Evolutionary conservation across 2,329 filamentous ascomycete species (phyloP), one percentile per base, ranked within the genome.

Genomic region (Venturia nashicola): DNA sequence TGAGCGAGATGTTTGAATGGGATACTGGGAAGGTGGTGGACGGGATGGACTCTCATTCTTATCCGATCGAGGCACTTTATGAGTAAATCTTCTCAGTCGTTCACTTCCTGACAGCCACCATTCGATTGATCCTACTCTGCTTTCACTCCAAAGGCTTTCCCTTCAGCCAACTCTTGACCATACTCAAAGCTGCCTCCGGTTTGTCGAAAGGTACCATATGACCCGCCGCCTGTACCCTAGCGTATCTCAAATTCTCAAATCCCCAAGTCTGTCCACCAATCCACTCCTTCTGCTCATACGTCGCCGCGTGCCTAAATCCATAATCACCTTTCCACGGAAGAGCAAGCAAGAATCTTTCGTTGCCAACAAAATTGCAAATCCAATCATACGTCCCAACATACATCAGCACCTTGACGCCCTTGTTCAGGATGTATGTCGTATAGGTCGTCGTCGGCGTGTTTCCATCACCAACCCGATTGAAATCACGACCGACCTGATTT

Each of bases 361-460:
- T 76, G 0, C 75, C 74, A 12, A 74, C 74, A 7, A 75, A 76
- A 62, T 77, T 77, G 63, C 75, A 77, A 9, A 74, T 75, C 59
- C 76, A 69, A 64, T 77, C 75, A 0, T 75, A 66, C 61, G 76
- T 77, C 2, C 75, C 75, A 43, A 75, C 73, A 61, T 77, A 77
- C 63, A 75, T 73, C 14, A 77, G 67, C 18, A 76, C 71, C 64
- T 76, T 72, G 44, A 77, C 70, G 20, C 73, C 71, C 51, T 71
- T 70, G 16, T 74, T 70, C 2, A 77, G 70, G 7, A 76, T 67
- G 61, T 70, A 74, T 4, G 71, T 63, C 5, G 76, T 73, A 51
- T 73, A 71, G 0, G 73, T 72, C 57, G 72, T 70, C 57, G 67
- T 74, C 64, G 67, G 72, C 40, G 72, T 68, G 1, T 66, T 68